phyloP scores from a whole-genome alignment of 1,139 yeast species.

The Wickerhamomyces sp. region DNA sequence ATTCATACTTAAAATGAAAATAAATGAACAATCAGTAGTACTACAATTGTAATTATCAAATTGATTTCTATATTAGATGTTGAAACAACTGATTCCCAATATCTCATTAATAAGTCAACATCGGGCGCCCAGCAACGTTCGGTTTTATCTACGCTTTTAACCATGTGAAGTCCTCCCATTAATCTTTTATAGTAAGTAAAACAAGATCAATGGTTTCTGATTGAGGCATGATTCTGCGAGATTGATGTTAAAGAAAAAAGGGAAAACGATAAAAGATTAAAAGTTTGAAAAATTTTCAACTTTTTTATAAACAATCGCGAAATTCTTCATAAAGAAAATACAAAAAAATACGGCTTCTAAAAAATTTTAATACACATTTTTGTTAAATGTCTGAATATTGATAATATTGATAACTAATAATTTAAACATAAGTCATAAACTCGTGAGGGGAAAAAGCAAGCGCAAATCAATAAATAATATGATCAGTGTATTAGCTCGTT shows the following conservation, averaged over 20 bases:
- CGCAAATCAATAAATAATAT: no score
- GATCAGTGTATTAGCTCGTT: no score
- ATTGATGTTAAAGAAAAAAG: slow-evolving; percentile 7
- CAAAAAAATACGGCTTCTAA: no score
- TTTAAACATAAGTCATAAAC: no score
- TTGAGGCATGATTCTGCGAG: slow-evolving; percentile 5
- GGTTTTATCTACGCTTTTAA: slow-evolving; percentile 28
- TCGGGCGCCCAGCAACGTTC: slow-evolving; percentile 40
- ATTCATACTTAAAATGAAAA: no score
- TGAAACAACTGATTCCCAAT: slow-evolving; percentile 38
- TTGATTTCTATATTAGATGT: no score
- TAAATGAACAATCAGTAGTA: no score
- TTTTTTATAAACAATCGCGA: slow-evolving; percentile 1
- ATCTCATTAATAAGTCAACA: slow-evolving; percentile 30
- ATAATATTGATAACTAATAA: no score
- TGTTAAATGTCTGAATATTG: no score
- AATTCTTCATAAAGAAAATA: background rate
- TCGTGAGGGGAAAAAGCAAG: background rate
- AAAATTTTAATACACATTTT: no score
- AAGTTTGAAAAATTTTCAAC: slow-evolving; percentile 1
- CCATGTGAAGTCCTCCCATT: slow-evolving; percentile 13
- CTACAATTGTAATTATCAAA: no score
- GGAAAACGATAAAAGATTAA: background rate
- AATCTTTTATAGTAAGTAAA: background rate
- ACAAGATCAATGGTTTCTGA: slow-evolving; percentile 1